Conservation (phyloP, 1,139 yeast species). For the Taphrina populina region DNA sequence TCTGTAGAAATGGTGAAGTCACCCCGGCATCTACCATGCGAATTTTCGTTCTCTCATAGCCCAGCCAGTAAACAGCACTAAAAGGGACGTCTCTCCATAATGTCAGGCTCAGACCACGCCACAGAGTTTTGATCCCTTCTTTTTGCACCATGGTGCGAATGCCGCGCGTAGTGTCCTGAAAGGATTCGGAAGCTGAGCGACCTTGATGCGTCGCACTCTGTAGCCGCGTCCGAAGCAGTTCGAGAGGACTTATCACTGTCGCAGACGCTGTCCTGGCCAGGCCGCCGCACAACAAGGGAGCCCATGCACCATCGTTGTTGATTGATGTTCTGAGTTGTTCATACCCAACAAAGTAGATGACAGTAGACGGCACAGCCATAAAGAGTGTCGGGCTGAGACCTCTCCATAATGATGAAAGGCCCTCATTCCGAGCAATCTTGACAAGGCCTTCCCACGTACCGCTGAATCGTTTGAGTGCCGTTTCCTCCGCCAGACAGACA, state of each 20-base stretch:
- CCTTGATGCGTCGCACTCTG: slow-evolving; percentile 56
- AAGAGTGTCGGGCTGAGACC: slow-evolving; percentile 78
- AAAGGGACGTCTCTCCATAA: slow-evolving; percentile 98
- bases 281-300: slow-evolving; percentile 84
- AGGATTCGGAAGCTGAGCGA: slow-evolving; percentile 27
- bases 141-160: slow-evolving; percentile 55
- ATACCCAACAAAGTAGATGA: slow-evolving; percentile 91
- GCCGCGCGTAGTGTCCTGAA: slow-evolving; percentile 48
- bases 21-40: slow-evolving; percentile 40
- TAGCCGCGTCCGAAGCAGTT: slow-evolving; percentile 77
- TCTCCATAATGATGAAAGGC: slow-evolving; percentile 76
- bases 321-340: slow-evolving; percentile 52
- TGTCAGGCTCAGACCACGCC: slow-evolving; percentile 82
- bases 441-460: slow-evolving; percentile 74
- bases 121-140: slow-evolving; percentile 65
- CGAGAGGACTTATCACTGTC: slow-evolving; percentile 81
- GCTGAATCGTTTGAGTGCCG: slow-evolving; percentile 40
- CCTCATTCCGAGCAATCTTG: slow-evolving; percentile 69
- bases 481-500: slow-evolving; percentile 28
- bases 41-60: slow-evolving; percentile 54
- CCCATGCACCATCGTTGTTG: slow-evolving; percentile 39
- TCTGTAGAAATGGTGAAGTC: slow-evolving; percentile 61
- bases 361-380: slow-evolving; percentile 92
- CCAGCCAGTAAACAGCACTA: slow-evolving; percentile 91
- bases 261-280: slow-evolving; percentile 82